A percentile compares a stretch with the other conserved stretches of the same genome.
phyloP scores from a whole-genome alignment of 2,329 filamentous ascomycete genomes.

The Xylaria sp. region DNA sequence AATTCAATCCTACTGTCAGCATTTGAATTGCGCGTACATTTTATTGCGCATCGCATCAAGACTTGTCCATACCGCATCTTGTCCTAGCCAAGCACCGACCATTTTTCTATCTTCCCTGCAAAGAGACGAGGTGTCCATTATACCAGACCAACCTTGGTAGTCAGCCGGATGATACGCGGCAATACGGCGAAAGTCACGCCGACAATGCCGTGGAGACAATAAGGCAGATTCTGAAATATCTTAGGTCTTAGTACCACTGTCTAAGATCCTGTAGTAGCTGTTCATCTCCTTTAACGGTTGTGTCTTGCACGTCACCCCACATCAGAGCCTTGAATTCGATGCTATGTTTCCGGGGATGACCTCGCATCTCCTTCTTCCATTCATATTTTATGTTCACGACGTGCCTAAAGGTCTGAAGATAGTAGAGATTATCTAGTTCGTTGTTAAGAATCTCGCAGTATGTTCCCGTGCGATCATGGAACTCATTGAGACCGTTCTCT shows the following conservation, averaged over 20 bases:
- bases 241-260: not conserved
- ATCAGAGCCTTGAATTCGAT: constrained; percentile 9
- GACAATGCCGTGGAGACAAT: not conserved
- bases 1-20: not conserved
- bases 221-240: not conserved
- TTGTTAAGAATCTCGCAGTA: constrained; percentile 39
- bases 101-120: not conserved
- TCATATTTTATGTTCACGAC: not conserved
- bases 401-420: not conserved
- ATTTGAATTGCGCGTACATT: not conserved
- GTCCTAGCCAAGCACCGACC: not conserved
- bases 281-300: not conserved
- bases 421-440: not conserved
- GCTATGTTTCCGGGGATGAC: not conserved
- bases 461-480: constrained; percentile 31
- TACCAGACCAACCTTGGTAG: too few species aligned
- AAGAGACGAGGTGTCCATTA: not conserved
- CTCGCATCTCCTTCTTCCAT: not conserved
- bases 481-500: constrained; percentile 19
- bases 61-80: not conserved
- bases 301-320: not conserved
- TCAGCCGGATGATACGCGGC: too few species aligned
- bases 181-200: too few species aligned
- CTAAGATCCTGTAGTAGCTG: not conserved
- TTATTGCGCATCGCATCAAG: not conserved